Percentiles rank a stretch among this genome's conserved stretches.
Conservation (phyloP, 2,329 filamentous ascomycete genomes). For the Ilyonectria sp. region DNA sequence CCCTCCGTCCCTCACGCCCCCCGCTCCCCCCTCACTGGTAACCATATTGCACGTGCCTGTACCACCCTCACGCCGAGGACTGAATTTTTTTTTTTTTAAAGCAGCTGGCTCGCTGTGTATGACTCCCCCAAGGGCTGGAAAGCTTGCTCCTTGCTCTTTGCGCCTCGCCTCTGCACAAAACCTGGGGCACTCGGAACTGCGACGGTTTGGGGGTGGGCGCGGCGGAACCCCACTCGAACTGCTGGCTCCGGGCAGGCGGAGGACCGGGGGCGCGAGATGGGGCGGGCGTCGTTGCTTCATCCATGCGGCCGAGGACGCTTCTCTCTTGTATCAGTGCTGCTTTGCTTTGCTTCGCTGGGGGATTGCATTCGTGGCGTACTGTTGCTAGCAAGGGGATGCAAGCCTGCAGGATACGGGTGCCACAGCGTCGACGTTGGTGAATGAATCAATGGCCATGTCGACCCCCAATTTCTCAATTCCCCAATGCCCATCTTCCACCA, state of each 20-base stretch:
- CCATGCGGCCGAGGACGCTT: conserved; percentile 46
- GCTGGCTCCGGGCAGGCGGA: conserved; percentile 47
- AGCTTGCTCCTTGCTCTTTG: too few relatives aligned
- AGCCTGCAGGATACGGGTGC: neutral
- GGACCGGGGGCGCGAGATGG: conserved; percentile 38
- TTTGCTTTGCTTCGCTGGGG: too few relatives aligned
- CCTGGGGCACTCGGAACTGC: conserved; percentile 20
- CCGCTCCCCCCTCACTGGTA: neutral
- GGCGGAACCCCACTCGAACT: conserved; percentile 24
- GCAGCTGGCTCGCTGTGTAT: too few relatives aligned
- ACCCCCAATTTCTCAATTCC: neutral
- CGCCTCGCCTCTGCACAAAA: neutral
- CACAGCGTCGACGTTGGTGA: neutral
- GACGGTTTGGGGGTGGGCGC: conserved; percentile 20
- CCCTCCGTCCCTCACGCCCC: conserved; percentile 2
- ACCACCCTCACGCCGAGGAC: neutral
- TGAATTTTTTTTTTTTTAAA: too few relatives aligned
- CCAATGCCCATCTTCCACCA: neutral
- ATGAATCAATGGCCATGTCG: neutral
- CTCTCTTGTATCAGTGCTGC: too few relatives aligned
- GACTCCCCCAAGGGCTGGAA: too few relatives aligned
- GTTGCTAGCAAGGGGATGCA: neutral
- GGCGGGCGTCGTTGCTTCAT: conserved; percentile 35
- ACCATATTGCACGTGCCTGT: neutral
- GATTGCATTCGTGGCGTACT: neutral